Evolutionary conservation across 1,284 basidiomycete species (phyloP), one percentile per base, ranked within the genome.

Genomic region (Fomitopsis palustris): DNA sequence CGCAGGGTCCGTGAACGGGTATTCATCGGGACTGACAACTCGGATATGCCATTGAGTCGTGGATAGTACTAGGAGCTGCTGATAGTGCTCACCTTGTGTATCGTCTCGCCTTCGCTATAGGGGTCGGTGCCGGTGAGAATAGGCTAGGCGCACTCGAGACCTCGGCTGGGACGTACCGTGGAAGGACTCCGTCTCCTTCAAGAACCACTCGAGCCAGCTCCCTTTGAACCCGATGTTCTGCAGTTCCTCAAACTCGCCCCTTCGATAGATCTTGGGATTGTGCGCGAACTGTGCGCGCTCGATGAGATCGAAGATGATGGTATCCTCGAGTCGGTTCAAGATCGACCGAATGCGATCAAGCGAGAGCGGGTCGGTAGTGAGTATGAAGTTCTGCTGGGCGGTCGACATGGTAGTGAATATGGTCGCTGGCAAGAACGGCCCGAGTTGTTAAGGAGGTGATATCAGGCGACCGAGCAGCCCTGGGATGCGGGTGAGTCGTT

Each of bases 211-310:
- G 1, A 99, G 80, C 95, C 95, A 98, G 61, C 87, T 92, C 1
- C 93, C 93, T 2, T 84, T 71, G 74, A 94, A 96, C 1, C 86
- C 86, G 39, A 85, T 70, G 33, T 88, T 81, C 54, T 80, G 81
- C 38, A 93, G 80, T 72, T 96, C 89, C 52, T 87, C 77, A 75
- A 98, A 94, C 1, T 84, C 89, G 14, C 88, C 90, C 2, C 81
- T 80, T 58, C 88, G 78, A 77, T 99, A 99, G 65, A 97, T 96
- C 60, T 81, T 83, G n/a, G 89, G 86, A 71, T 99, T 98, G 72
- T 93, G 89, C 0, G 94, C 94, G 69, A 98, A 99, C 72, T 99
- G 96, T 0, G 95, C 96, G 27, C 97, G 87, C 74, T 99, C 97
- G 69, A 99, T 99, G 66, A 96, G 82, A 56, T 84, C 88, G 72